These are phyloP conservation scores for Diutina siamensis DNA, from an alignment of 1,139 yeast genomes.

Conservation along the genomic window DNA sequence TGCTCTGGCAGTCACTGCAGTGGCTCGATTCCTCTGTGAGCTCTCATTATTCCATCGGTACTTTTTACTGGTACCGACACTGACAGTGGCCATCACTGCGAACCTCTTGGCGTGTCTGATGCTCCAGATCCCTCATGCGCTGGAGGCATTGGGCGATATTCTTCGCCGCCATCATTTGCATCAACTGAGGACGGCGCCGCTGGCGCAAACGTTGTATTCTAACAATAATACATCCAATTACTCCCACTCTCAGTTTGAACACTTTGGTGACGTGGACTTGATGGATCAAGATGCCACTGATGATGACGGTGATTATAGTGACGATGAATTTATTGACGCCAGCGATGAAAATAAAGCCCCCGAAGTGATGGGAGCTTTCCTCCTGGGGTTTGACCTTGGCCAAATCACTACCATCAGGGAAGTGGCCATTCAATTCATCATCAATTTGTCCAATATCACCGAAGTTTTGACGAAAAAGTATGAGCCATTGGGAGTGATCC, in stretches of 20 bases:
- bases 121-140: conserved; percentile 32
- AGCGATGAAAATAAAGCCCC: conserved; percentile 31
- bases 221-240: conserved; percentile 8
- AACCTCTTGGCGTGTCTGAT: conserved; percentile 64
- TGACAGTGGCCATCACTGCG: conserved; percentile 58
- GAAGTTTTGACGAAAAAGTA: conserved; percentile 47
- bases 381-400: conserved; percentile 34
- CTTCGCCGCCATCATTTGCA: conserved; percentile 8
- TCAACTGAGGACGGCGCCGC: conserved; percentile 8
- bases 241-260: conserved; percentile 9
- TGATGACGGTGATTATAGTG: conserved; percentile 2
- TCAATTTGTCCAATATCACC: conserved; percentile 36
- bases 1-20: conserved; percentile 33
- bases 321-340: neutral
- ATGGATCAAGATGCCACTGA: conserved; percentile 5
- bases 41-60: conserved; percentile 61
- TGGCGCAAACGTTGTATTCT: conserved; percentile 10
- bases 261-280: conserved; percentile 8
- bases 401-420: conserved; percentile 33
- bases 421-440: conserved; percentile 33
- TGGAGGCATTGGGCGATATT: conserved; percentile 18
- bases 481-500: conserved; percentile 31
- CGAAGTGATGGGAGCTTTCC: conserved; percentile 34
- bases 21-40: conserved; percentile 64
- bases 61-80: conserved; percentile 50